Evolutionary conservation across 2,329 filamentous ascomycete genomes (phyloP), one percentile per base, ranked within the genome.

Genomic region (Beauveria bassiana): DNA sequence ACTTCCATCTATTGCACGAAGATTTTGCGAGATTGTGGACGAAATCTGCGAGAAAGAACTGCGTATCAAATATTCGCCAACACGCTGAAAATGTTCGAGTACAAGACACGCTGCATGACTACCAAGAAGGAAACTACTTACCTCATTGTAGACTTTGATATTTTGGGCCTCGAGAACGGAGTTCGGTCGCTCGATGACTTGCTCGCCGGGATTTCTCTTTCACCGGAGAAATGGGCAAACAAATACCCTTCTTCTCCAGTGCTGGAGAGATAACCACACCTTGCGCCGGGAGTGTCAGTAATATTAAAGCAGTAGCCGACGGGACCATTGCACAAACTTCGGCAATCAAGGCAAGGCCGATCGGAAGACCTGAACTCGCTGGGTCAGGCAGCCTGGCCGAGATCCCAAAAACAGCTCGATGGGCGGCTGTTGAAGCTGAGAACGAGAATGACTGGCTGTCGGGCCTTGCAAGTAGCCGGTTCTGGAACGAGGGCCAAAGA

Each of bases 181-280:
- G 93, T 92, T 1, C 83, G 90, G 16, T 81, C 91, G 0, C 82
- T 97, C 31, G 80, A 83, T 28, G 89, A 95, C 66, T 77, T 96
- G 5, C 81, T 93, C 0, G 91, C 93, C 0, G 85, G 96, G 68
- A 77, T 98, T 96, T 97, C 78, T 96, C 96, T 78, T 95, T 98
- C 77, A 92, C 97, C 72, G 92, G 93, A 97, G 74, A 91, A 42
- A 83, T 96, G 0, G 91, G 90, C 22, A 76, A 79, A 88, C 80
- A 96, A 96, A 71, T 93, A 98, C 74, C 93, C 93, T 91, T 89
- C 59, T 38, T 38, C 14, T 16, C 34, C 34, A 38, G 34, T 2
- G 34, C 34, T 14, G 34, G 31, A 34, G 12, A 84, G 85, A 61
- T 89, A 86, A 47, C 87, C 91, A 0, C 81, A 98, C 0, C 79